Evolutionary conservation across 192 early-diverging fungal species (phyloP), one percentile per base, ranked within the genome.

Genomic region (Coemansia brasiliensis): DNA sequence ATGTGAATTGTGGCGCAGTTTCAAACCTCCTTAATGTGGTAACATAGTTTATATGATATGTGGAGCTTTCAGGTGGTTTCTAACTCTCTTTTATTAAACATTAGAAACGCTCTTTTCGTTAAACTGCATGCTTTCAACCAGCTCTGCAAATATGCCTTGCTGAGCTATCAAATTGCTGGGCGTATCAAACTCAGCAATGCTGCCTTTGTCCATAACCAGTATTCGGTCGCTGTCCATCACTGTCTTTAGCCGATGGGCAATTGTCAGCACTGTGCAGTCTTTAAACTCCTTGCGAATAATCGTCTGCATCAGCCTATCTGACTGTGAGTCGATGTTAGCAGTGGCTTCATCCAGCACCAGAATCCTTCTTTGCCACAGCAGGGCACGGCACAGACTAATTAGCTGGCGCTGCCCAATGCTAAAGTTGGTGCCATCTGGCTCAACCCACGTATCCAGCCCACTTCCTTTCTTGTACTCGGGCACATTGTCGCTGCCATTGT

Each of bases 191-290:
- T 29, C 27, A 29, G 27, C 27, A 29, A 29, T 29, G 3, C 6
- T 29, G 27, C 91, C 91, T 10, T 87, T 57, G 39, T 90, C 82
- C 24, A 93, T 69, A 2, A 92, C 90, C 25, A 91, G 43, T 55
- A 92, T 82, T 38, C 82, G 77, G 54, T 90, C 87, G 63, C 90
- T 87, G 25, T 71, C 55, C 25, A 82, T 61, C 1, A 85, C 72
- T 3, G 87, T 89, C 49, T 89, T 85, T 2, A 89, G 63, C 18
- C 89, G 84, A 67, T 93, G 87, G 2, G 87, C 87, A 51, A 88
- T 88, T 24, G 85, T 83, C 3, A 88, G 57, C 12, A 86, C 69
- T 5, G 66, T 68, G 9, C 54, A 61, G 22, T 71, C 44, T 1
- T 35, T 60, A 65, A 88, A 85, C 44, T 85, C 65, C 8, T 59